Percentiles rank a stretch among this genome's conserved stretches.
These are phyloP conservation scores for Arabidopsis hybrid DNA, from an alignment of 441 rosid species.

Conservation along the genomic window DNA sequence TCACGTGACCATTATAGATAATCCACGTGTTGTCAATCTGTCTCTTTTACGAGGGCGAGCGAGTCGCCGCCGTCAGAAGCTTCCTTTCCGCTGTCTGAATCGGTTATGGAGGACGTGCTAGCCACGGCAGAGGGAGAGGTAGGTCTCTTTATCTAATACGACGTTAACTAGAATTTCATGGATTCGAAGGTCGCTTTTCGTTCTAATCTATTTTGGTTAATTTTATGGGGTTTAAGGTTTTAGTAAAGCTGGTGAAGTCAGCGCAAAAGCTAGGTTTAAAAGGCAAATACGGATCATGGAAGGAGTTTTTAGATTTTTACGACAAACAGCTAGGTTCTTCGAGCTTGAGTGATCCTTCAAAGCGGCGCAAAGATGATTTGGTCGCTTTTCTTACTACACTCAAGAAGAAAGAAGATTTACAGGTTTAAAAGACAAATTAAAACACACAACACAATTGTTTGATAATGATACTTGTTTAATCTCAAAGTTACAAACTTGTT, in stretches of 20 bases:
- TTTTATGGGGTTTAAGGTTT: constrained; percentile 48
- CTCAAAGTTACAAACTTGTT: not conserved
- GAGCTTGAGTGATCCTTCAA: constrained; percentile 74
- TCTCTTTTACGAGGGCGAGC: no score
- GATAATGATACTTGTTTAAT: not conserved
- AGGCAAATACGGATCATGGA: constrained; percentile 70
- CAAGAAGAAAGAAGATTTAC: constrained; percentile 48
- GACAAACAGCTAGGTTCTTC: constrained; percentile 62
- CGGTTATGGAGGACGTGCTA: constrained; percentile 52
- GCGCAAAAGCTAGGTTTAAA: constrained; percentile 59
- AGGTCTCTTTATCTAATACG: not conserved
- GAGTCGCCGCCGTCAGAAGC: constrained; percentile 1
- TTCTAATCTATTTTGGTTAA: not conserved
- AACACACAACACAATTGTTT: not conserved
- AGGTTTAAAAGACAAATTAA: constrained; percentile 52
- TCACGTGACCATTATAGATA: not conserved
- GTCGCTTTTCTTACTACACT: constrained; percentile 66
- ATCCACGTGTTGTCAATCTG: not conserved
- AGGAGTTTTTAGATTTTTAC: constrained; percentile 58
- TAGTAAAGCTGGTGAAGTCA: constrained; percentile 68
- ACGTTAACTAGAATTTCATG: not conserved
- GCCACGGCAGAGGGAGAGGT: constrained; percentile 52
- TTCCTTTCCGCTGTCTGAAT: no score
- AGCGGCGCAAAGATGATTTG: constrained; percentile 54
- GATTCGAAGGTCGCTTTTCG: not conserved